Conservation (phyloP, 352 stramenopile species). For the Phytopythium helicoides region DNA sequence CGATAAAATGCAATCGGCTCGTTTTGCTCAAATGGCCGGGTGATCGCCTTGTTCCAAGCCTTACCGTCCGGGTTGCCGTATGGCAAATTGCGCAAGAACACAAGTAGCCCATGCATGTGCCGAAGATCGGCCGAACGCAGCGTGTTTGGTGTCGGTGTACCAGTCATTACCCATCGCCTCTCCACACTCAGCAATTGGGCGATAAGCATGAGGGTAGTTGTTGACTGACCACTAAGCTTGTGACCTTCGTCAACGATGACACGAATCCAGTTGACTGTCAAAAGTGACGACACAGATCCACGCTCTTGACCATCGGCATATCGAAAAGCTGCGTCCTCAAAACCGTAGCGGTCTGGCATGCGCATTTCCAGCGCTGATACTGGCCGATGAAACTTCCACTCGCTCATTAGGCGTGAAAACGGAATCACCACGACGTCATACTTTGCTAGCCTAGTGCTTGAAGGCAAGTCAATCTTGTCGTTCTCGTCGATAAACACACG, state of each 20-base stretch:
- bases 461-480: constrained; percentile 35
- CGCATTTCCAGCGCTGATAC: constrained; percentile 56
- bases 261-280: constrained; percentile 81
- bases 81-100: constrained; percentile 89
- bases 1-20: constrained; percentile 58
- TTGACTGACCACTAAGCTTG: constrained; percentile 78
- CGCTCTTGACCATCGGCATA: constrained; percentile 62
- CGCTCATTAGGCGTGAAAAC: constrained; percentile 50
- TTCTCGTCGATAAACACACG: constrained; percentile 42
- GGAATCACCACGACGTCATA: constrained; percentile 80
- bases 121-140: constrained; percentile 81
- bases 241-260: constrained; percentile 97
- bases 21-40: constrained; percentile 66
- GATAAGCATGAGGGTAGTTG: constrained; percentile 77
- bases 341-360: constrained; percentile 68
- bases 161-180: constrained; percentile 96
- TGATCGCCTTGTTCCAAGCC: constrained; percentile 75
- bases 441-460: constrained; percentile 35
- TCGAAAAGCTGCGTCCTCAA: constrained; percentile 38
- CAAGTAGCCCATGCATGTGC: constrained; percentile 89
- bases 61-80: constrained; percentile 79
- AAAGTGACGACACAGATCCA: constrained; percentile 48
- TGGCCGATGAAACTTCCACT: constrained; percentile 69
- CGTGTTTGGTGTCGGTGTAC: constrained; percentile 92
- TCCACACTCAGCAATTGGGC: constrained; percentile 79